phyloP scores from a whole-genome alignment of 2,329 filamentous ascomycete genomes.

The Allantophomopsis cytisporea region DNA sequence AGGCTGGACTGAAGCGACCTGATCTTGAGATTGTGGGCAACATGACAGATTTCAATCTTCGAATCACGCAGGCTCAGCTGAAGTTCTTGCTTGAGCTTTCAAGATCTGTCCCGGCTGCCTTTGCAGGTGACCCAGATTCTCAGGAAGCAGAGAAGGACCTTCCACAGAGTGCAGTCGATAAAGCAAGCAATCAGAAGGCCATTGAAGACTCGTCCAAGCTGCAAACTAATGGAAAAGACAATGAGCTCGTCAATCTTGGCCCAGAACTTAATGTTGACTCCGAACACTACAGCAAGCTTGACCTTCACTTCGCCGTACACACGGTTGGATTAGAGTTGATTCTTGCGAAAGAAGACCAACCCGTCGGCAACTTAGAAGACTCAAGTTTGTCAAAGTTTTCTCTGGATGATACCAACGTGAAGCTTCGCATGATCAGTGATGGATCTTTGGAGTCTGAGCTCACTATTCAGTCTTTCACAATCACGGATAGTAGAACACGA shows the following conservation, averaged over 20 bases:
- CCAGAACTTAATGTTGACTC: slow-evolving; percentile 59
- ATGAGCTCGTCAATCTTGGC: slow-evolving; percentile 36
- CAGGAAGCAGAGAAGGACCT: slow-evolving; percentile 65
- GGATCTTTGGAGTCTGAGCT: slow-evolving; percentile 86
- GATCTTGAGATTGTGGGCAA: slow-evolving; percentile 84
- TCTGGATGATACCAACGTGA: slow-evolving; percentile 81
- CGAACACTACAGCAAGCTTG: slow-evolving; percentile 82
- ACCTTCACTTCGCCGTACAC: slow-evolving; percentile 79
- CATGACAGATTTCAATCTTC: slow-evolving; percentile 87
- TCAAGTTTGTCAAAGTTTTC: slow-evolving; percentile 90
- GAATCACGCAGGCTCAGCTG: slow-evolving; percentile 80
- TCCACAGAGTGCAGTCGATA: slow-evolving; percentile 29
- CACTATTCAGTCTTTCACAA: slow-evolving; percentile 86
- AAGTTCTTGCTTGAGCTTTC: slow-evolving; percentile 83
- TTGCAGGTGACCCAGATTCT: slow-evolving; percentile 59
- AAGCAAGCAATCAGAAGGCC: slow-evolving; percentile 4
- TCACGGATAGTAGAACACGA: slow-evolving; percentile 76
- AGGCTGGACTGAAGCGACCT: slow-evolving; percentile 60
- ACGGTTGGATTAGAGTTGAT: slow-evolving; percentile 83
- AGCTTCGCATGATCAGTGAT: slow-evolving; percentile 86
- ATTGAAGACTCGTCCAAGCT: slow-evolving; percentile 1
- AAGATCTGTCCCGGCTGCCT: slow-evolving; percentile 75
- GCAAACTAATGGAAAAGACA: slow-evolving; percentile 14
- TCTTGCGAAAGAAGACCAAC: slow-evolving; percentile 58
- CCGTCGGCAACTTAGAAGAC: slow-evolving; percentile 63